These are phyloP conservation scores for Sherardia arvensis DNA, from an alignment of 257 asterid genomes.

Conservation along the genomic window DNA sequence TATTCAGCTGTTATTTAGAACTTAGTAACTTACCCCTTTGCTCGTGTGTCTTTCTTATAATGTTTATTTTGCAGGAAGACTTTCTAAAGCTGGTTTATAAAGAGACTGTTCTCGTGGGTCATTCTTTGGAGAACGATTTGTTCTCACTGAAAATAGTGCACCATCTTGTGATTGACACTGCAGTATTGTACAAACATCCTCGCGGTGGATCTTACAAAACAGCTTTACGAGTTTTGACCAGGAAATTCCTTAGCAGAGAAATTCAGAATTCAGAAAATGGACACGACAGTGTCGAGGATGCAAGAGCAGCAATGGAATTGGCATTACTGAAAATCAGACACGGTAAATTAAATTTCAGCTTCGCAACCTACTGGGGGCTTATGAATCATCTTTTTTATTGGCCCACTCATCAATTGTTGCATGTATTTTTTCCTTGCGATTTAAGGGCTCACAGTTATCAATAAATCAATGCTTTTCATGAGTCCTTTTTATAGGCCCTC, in stretches of 20 bases:
- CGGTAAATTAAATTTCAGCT: conserved; percentile 30
- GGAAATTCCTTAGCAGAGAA: conserved; percentile 66
- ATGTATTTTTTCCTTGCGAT: neutral
- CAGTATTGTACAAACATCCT: conserved; percentile 81
- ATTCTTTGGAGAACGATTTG: conserved; percentile 92
- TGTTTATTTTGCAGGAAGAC: conserved; percentile 51
- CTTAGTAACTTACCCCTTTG: neutral
- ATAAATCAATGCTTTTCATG: too few species aligned
- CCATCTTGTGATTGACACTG: conserved; percentile 83
- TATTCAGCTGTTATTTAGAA: neutral
- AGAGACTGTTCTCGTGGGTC: conserved; percentile 91
- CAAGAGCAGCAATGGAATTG: conserved; percentile 86
- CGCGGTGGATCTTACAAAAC: conserved; percentile 74
- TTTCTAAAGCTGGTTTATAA: conserved; percentile 63
- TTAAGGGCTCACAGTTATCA: neutral
- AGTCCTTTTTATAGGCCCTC: neutral
- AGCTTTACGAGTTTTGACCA: conserved; percentile 77
- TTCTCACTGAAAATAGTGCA: conserved; percentile 70
- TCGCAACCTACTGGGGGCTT: conserved; percentile 1
- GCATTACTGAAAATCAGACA: conserved; percentile 60
- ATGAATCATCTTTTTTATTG: neutral
- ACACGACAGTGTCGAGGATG: conserved; percentile 92
- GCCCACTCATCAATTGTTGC: neutral
- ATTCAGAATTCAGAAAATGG: conserved; percentile 88
- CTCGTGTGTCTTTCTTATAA: conserved; percentile 4